These are phyloP conservation scores for Tribonema minus DNA, from an alignment of 108 stramenopile genomes.

Conservation along the genomic window DNA sequence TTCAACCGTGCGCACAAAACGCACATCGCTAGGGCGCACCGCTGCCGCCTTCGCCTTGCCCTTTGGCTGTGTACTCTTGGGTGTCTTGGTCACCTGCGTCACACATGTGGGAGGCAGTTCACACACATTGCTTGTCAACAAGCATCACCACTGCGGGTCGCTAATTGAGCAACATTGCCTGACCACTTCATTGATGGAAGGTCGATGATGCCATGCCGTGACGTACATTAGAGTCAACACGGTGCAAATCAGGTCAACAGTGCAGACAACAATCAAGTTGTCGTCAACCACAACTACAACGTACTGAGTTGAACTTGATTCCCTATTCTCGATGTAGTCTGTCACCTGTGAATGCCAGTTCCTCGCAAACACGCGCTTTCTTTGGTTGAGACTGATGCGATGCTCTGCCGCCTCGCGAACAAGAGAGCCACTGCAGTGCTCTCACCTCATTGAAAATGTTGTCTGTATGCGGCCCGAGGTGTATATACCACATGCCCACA, in stretches of 20 bases:
- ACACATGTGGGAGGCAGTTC: no score
- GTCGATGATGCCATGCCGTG: background rate
- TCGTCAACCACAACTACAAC: background rate
- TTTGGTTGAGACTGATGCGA: background rate
- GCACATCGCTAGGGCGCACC: background rate
- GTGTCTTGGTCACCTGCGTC: background rate
- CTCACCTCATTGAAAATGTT: background rate
- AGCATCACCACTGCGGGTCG: background rate
- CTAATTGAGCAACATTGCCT: background rate
- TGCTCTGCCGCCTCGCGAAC: background rate
- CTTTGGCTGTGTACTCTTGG: no score
- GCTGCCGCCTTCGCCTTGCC: no score
- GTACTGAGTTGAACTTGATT: background rate
- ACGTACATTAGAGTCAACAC: no score
- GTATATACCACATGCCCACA: slow-evolving; percentile 34
- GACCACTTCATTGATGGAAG: background rate
- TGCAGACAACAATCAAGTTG: no score
- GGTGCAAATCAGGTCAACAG: no score
- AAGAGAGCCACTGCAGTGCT: background rate
- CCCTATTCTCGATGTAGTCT: background rate
- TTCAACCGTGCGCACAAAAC: slow-evolving; percentile 11
- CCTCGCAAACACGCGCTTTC: background rate
- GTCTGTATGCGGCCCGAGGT: slow-evolving; percentile 23
- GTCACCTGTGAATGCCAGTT: no score
- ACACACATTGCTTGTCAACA: no score